Evolutionary conservation across 495 filamentous ascomycete genomes (phyloP), one percentile per base, ranked within the genome.

Genomic region (Trichoderma erinaceum): DNA sequence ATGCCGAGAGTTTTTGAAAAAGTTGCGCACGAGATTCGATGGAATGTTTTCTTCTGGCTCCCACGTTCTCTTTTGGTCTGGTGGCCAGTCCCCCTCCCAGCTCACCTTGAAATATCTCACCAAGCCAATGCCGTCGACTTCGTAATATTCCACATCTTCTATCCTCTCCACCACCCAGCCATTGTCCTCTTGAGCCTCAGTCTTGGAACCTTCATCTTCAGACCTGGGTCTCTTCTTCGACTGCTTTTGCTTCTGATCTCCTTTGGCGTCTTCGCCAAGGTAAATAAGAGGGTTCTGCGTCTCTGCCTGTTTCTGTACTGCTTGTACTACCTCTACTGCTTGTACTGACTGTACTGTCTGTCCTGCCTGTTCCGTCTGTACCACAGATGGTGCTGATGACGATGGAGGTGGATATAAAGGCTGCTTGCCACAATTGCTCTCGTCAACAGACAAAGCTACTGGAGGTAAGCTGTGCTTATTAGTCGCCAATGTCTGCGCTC

Each of bases 81-180:
- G 69, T 0, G 81, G 81, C 81, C 81, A 84, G 38, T 81, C 68
- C 6, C 81, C 81, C n/a, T 71, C 74, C 81, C 81, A 84, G 29
- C 77, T 72, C 4, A 84, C 81, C 11, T 78, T 75, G 68, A 78
- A 84, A 58, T 73, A 72, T 1, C 69, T 73, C 23, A 68, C 61
- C 1, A 43, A 44, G 29, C 25, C 23, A n/a, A 23, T 18, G n/a
- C 73, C 74, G 11, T 73, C 68, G 46, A 69, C 71, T 43, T 77
- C 72, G 11, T 75, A 70, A 6, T 65, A 38, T 64, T 72, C 74
- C 21, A 50, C 67, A 3, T 65, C 69, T 27, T 70, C 69, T 32
- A 67, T 35, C 32, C 44, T 25, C 56, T 67, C 44, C 8, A 67
- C 65, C 7, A 58, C 25, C 63, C 61, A 67, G 4, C 46, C 25